Conservation (phyloP, 805 yeast species). For the Metschnikowia picachoensis region DNA sequence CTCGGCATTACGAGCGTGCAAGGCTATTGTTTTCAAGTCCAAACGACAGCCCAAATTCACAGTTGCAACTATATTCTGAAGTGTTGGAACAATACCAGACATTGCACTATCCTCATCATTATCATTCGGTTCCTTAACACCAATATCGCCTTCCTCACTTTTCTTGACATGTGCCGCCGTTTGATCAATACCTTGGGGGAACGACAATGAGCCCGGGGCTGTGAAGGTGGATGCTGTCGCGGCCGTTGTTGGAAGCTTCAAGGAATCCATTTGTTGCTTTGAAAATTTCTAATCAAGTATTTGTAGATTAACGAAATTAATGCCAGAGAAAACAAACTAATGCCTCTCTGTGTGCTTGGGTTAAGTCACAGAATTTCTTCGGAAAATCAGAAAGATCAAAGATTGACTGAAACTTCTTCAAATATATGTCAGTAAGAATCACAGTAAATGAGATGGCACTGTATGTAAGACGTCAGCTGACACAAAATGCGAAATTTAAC, state of each 20-base stretch:
- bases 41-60: slow-evolving; percentile 94
- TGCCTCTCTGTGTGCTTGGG: slow-evolving; percentile 31
- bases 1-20: slow-evolving; percentile 98
- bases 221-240: slow-evolving; percentile 73
- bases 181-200: slow-evolving; percentile 48
- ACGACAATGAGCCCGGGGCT: slow-evolving; percentile 59
- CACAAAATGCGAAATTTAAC: slow-evolving; percentile 11
- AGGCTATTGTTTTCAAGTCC: slow-evolving; percentile 93
- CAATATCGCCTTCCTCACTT: slow-evolving; percentile 15
- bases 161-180: slow-evolving; percentile 12
- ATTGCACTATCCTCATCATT: slow-evolving; percentile 67
- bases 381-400: slow-evolving; percentile 6
- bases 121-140: slow-evolving; percentile 35
- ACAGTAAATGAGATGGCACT: slow-evolving; percentile 13
- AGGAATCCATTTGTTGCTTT: slow-evolving; percentile 53
- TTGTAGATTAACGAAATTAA: slow-evolving; percentile 8
- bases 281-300: slow-evolving; percentile 13
- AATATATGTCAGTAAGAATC: not conserved
- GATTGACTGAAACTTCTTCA: slow-evolving; percentile 8
- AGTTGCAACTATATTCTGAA: slow-evolving; percentile 95
- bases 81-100: slow-evolving; percentile 94
- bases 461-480: slow-evolving; percentile 17
- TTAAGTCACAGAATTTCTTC: slow-evolving; percentile 2
- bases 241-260: slow-evolving; percentile 73
- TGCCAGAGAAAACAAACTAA: slow-evolving; percentile 38